Conservation (phyloP, 2,329 filamentous ascomycete genomes). For the Elsinoe perseae region DNA sequence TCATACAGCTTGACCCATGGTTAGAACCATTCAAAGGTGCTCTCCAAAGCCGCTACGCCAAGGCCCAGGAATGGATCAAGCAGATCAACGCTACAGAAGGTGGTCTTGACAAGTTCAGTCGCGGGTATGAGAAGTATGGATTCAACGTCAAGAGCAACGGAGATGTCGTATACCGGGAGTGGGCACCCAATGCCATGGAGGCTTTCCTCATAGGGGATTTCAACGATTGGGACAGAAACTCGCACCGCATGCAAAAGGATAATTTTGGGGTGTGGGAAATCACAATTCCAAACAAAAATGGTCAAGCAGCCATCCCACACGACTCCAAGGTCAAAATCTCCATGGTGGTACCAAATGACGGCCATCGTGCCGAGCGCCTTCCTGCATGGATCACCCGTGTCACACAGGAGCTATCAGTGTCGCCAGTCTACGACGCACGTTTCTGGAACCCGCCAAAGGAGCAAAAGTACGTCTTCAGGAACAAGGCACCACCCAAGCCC, state of each 20-base stretch:
- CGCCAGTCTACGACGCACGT: slow-evolving; percentile 84
- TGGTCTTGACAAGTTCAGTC: slow-evolving; percentile 84
- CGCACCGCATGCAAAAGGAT: slow-evolving; percentile 82
- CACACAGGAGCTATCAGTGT: slow-evolving; percentile 83
- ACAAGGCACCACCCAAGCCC: slow-evolving; percentile 74
- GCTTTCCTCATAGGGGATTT: slow-evolving; percentile 91
- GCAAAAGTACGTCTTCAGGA: slow-evolving; percentile 77
- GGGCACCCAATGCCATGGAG: slow-evolving; percentile 81
- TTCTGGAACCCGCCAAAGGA: slow-evolving; percentile 88
- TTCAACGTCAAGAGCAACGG: slow-evolving; percentile 74
- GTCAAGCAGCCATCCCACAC: slow-evolving; percentile 73
- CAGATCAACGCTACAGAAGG: slow-evolving; percentile 77
- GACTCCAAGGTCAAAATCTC: slow-evolving; percentile 93
- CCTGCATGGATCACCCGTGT: slow-evolving; percentile 98
- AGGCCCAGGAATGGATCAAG: slow-evolving; percentile 80
- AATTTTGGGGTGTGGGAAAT: slow-evolving; percentile 83
- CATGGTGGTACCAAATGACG: slow-evolving; percentile 68
- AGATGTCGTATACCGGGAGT: slow-evolving; percentile 87
- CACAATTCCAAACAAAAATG: slow-evolving; percentile 62
- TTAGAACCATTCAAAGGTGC: slow-evolving; percentile 75
- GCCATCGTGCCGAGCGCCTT: slow-evolving; percentile 70
- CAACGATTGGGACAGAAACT: slow-evolving; percentile 80
- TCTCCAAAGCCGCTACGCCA: slow-evolving; percentile 67
- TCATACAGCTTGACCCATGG: slow-evolving; percentile 81
- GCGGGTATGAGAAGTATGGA: slow-evolving; percentile 77